phyloP scores from a whole-genome alignment of 2,329 filamentous ascomycete species.

The Trichoderma oligosporum region DNA sequence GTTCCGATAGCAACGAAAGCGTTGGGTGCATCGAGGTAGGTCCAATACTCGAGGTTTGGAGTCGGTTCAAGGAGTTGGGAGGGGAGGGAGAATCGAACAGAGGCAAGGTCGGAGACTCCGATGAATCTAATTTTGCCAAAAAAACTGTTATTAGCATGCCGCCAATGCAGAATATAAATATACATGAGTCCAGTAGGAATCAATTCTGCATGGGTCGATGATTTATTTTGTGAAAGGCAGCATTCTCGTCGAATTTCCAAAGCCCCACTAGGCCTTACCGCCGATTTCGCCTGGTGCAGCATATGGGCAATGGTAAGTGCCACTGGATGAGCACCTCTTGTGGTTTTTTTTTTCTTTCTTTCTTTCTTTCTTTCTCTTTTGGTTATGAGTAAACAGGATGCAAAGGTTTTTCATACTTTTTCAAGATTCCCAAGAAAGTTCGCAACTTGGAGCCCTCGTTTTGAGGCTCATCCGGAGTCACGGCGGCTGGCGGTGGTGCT shows the following conservation, averaged over 20 bases:
- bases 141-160: not conserved
- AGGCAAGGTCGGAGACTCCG: conserved; percentile 90
- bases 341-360: not conserved
- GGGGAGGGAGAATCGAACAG: conserved; percentile 92
- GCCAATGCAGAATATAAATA: not conserved
- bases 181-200: not conserved
- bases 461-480: conserved; percentile 44
- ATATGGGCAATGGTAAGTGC: not conserved
- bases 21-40: conserved; percentile 92
- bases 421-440: conserved; percentile 82
- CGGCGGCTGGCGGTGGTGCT: conserved; percentile 32
- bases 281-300: conserved; percentile 9
- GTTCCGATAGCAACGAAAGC: conserved; percentile 81
- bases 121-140: conserved; percentile 65
- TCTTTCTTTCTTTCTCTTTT: too few relatives aligned
- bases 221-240: not conserved
- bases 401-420: conserved; percentile 61
- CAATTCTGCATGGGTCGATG: not conserved
- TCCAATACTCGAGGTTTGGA: conserved; percentile 98
- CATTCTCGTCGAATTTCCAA: not conserved
- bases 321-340: not conserved
- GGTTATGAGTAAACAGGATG: too few relatives aligned
- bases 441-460: conserved; percentile 86
- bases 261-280: conserved; percentile 20
- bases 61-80: conserved; percentile 94